These are phyloP conservation scores for Serendipita sp. DNA, from an alignment of 1,284 basidiomycete species.

Conservation along the genomic window DNA sequence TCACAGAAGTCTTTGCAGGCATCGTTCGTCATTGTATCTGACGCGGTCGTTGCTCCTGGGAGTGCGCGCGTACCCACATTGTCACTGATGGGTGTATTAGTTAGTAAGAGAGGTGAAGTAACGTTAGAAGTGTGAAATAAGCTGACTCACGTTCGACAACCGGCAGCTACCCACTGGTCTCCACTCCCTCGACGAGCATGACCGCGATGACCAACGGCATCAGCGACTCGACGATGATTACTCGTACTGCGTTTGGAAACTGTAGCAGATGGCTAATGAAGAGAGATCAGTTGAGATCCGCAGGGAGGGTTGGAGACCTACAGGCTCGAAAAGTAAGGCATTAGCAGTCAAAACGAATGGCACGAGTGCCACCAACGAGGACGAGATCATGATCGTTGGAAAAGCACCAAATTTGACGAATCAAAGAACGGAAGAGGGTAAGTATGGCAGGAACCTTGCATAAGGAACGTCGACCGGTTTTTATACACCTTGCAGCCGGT, in stretches of 20 bases:
- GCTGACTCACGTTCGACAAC: neutral
- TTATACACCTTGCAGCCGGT: too few relatives aligned
- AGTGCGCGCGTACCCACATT: neutral
- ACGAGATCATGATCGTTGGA: too few relatives aligned
- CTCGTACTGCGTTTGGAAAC: neutral
- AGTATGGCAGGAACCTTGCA: too few relatives aligned
- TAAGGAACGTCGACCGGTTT: too few relatives aligned
- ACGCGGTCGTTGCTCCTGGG: neutral
- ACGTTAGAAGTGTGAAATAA: too few relatives aligned
- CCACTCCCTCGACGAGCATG: neutral
- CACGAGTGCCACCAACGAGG: neutral
- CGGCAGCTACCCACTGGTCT: neutral
- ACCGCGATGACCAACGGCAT: neutral
- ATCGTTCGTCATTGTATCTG: neutral
- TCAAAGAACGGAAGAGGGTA: too few relatives aligned
- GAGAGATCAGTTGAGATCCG: neutral
- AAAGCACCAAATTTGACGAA: too few relatives aligned
- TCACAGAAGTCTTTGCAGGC: neutral
- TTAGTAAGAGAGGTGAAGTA: too few relatives aligned
- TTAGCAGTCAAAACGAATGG: neutral
- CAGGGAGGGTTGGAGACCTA: neutral
- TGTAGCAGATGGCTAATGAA: neutral
- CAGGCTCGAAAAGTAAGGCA: neutral
- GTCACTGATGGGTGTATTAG: neutral
- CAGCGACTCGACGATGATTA: neutral